Evolutionary conservation across 2,329 filamentous ascomycete species (phyloP).

Genomic region (Xylariales sp.): DNA sequence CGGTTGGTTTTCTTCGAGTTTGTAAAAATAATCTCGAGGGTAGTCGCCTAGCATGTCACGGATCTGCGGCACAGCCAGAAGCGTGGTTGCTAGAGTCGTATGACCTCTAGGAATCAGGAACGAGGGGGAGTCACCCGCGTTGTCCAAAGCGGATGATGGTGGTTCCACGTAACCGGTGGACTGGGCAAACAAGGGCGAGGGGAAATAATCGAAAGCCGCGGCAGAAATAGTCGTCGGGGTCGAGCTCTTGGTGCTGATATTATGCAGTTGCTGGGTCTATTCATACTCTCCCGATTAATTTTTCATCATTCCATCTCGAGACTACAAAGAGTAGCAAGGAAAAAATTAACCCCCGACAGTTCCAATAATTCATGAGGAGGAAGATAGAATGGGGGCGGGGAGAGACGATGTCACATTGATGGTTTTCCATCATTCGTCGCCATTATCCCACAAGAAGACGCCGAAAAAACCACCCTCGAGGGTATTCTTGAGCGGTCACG

Average conservation of each 20-base stretch:
- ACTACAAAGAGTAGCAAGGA: no score
- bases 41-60: slow-evolving; percentile 27
- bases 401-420: no score
- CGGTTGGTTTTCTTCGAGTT: slow-evolving; percentile 26
- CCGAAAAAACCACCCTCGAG: no score
- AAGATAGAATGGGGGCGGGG: no score
- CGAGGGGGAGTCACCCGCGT: slow-evolving; percentile 23
- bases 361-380: no score
- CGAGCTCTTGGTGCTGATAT: slow-evolving; percentile 16
- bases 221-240: slow-evolving; percentile 17
- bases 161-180: slow-evolving; percentile 11
- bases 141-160: slow-evolving; percentile 7
- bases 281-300: no score
- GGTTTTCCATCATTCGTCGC: no score
- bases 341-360: no score
- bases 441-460: no score
- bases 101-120: slow-evolving; percentile 31
- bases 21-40: slow-evolving; percentile 26
- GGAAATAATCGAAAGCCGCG: slow-evolving; percentile 18
- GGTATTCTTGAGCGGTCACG: no score
- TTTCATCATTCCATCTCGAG: no score
- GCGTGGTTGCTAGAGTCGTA: slow-evolving; percentile 25
- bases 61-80: slow-evolving; percentile 27
- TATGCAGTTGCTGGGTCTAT: slow-evolving; percentile 22
- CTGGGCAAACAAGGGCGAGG: slow-evolving; percentile 12